Percentiles rank a stretch among this genome's conserved stretches.
Conservation (phyloP, 805 yeast species). For the Komagataella kurtzmanii region DNA sequence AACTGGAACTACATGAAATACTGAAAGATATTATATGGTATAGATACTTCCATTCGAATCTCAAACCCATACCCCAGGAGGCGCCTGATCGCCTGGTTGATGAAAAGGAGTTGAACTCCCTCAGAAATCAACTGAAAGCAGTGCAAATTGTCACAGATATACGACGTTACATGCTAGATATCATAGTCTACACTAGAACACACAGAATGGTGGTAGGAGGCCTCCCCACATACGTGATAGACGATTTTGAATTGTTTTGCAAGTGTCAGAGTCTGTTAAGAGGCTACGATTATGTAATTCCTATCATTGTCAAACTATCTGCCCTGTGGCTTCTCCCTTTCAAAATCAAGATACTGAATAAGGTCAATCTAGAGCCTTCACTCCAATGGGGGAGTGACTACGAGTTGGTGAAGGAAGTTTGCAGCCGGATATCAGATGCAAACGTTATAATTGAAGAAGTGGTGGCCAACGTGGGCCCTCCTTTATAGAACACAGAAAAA, state of each 20-base stretch:
- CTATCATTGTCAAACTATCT: constrained; percentile 36
- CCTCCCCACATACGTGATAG: constrained; percentile 29
- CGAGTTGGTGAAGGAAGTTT: constrained; percentile 23
- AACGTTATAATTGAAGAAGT: constrained; percentile 39
- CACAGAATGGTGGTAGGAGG: constrained; percentile 44
- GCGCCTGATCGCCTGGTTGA: background rate
- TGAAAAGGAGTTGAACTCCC: background rate
- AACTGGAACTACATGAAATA: background rate
- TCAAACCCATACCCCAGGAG: background rate
- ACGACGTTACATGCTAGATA: constrained; percentile 40
- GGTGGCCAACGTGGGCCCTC: constrained; percentile 35
- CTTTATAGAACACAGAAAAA: constrained; percentile 18
- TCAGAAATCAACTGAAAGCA: constrained; percentile 5
- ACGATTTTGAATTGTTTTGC: constrained; percentile 26
- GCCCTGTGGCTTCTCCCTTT: constrained; percentile 35
- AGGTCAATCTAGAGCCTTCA: constrained; percentile 34
- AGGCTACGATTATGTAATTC: constrained; percentile 30
- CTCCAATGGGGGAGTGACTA: constrained; percentile 43
- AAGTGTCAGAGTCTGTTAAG: constrained; percentile 28
- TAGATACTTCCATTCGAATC: background rate
- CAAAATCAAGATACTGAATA: constrained; percentile 18
- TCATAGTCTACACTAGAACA: constrained; percentile 35
- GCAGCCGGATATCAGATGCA: constrained; percentile 26
- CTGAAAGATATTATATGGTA: background rate
- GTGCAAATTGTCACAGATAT: constrained; percentile 36